Conservation (phyloP, 1,139 yeast genomes). For the Protomyces arabidopsidicola region DNA sequence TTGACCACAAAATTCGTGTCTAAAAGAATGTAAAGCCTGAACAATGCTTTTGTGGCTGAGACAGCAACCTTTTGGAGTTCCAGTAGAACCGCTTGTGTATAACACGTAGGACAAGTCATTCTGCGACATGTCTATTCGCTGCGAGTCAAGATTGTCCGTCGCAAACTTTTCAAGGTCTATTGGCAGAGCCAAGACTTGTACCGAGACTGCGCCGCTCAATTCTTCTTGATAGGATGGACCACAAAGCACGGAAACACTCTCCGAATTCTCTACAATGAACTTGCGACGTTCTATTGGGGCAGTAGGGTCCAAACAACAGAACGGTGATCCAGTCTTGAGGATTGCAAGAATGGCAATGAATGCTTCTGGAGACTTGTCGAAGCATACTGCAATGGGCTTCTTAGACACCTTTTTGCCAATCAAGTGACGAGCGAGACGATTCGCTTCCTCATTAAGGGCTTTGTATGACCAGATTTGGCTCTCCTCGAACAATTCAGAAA, state of each 20-base stretch:
- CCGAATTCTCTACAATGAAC: conserved; percentile 32
- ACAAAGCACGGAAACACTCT: conserved; percentile 1
- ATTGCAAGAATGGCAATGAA: conserved; percentile 34
- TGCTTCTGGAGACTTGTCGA: conserved; percentile 35
- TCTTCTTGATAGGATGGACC: neutral
- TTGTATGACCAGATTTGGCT: conserved; percentile 32
- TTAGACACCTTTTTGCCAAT: conserved; percentile 5
- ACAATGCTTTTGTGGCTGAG: conserved; percentile 53
- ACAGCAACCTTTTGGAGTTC: conserved; percentile 68
- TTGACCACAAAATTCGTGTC: conserved; percentile 32
- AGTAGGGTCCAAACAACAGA: conserved; percentile 34
- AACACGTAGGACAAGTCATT: conserved; percentile 33
- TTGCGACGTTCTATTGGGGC: conserved; percentile 34
- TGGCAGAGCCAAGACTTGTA: neutral
- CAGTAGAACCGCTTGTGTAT: conserved; percentile 70
- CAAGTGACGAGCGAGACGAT: conserved; percentile 32
- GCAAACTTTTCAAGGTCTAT: neutral
- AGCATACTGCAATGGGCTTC: conserved; percentile 32
- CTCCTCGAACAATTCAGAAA: conserved; percentile 4
- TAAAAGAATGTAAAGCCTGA: conserved; percentile 35
- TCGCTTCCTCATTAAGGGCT: conserved; percentile 32
- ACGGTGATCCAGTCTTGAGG: conserved; percentile 34
- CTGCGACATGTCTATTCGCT: neutral
- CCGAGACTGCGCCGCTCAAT: neutral
- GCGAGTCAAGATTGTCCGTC: neutral